Evolutionary conservation across 257 asterid genomes (phyloP).

Genomic region (Salvia miltiorrhiza): DNA sequence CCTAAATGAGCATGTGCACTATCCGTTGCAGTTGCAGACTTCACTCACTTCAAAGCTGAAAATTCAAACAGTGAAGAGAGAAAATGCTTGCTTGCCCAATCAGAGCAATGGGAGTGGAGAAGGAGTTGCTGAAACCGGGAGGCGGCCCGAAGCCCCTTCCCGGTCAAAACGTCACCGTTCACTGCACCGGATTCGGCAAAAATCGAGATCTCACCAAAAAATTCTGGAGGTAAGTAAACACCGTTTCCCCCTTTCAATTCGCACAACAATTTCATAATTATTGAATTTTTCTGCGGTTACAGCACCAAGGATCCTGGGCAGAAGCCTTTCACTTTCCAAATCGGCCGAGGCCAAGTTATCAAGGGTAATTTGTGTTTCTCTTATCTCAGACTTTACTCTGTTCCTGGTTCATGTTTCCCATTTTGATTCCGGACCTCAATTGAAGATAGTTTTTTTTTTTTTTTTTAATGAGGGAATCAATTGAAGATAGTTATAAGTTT

Average conservation of each 20-base stretch:
- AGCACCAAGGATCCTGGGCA: constrained; percentile 97
- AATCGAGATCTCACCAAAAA: constrained; percentile 63
- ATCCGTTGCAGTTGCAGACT: not conserved
- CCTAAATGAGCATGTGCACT: not conserved
- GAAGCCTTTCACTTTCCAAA: constrained; percentile 80
- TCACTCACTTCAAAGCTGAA: not conserved
- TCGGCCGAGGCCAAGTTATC: constrained; percentile 67
- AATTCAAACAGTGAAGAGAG: too few species aligned
- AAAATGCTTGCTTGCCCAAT: constrained; percentile 25
- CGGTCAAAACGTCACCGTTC: constrained; percentile 90
- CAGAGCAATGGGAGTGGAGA: constrained; percentile 74
- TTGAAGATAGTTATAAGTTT: too few species aligned
- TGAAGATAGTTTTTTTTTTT: too few species aligned
- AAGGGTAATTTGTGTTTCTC: constrained; percentile 13
- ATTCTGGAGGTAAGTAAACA: constrained; percentile 73
- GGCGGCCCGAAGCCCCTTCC: constrained; percentile 67
- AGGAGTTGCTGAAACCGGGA: constrained; percentile 69
- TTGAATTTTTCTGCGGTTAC: constrained; percentile 2
- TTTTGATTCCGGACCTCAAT: not conserved
- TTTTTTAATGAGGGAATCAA: too few species aligned
- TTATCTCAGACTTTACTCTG: not conserved
- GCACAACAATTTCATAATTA: not conserved
- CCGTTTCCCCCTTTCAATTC: not conserved
- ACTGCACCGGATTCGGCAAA: constrained; percentile 97
- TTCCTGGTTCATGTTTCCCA: not conserved